Conservation (phyloP, 2,329 filamentous ascomycete genomes). For the Akanthomyces lecanii region DNA sequence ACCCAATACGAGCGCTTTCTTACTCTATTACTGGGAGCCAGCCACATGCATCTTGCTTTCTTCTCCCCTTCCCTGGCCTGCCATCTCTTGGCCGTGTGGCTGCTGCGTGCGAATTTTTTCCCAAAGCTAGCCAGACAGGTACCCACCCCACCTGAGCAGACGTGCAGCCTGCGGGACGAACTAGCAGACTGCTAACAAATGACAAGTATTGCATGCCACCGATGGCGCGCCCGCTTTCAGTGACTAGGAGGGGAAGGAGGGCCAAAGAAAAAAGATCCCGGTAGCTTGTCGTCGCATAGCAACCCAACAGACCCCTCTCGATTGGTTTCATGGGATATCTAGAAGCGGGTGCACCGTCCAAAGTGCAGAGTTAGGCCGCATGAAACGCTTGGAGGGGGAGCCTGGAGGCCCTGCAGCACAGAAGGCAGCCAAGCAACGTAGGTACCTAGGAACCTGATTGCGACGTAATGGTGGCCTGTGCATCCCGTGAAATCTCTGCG, state of each 20-base stretch:
- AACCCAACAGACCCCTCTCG: constrained; percentile 1
- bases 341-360: background rate
- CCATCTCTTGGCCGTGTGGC: constrained; percentile 5
- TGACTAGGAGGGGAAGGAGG: background rate
- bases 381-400: background rate
- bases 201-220: background rate
- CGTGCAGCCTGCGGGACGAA: background rate
- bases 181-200: background rate
- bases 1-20: background rate
- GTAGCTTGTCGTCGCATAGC: background rate
- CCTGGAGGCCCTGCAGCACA: background rate
- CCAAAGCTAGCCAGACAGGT: background rate
- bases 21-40: background rate
- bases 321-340: constrained; percentile 3
- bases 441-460: background rate
- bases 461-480: constrained; percentile 15
- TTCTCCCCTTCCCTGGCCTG: background rate
- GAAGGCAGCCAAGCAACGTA: background rate
- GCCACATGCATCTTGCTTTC: background rate
- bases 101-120: background rate
- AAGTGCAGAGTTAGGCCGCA: background rate
- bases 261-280: background rate
- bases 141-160: background rate
- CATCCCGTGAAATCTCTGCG: constrained; percentile 3
- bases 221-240: background rate